Conservation (phyloP, 495 filamentous ascomycete species). For the Oidiodendron maius region DNA sequence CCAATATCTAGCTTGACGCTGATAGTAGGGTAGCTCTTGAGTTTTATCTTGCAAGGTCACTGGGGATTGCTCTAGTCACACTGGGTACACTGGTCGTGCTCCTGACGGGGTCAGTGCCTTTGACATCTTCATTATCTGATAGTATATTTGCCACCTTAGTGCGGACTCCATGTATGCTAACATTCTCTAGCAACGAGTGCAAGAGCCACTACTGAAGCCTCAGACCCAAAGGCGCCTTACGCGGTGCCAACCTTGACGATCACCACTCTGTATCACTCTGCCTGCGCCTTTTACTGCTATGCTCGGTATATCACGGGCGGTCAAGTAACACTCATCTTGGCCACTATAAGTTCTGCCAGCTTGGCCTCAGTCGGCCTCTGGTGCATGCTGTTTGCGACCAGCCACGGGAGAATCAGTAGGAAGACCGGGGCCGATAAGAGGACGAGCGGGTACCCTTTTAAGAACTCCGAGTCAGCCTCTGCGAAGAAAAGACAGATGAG, state of each 20-base stretch:
- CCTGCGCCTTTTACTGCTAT: slow-evolving; percentile 63
- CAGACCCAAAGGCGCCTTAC: slow-evolving; percentile 57
- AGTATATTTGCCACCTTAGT: slow-evolving; percentile 1
- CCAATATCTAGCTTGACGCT: not conserved
- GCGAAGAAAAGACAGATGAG: slow-evolving; percentile 46
- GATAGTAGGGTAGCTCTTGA: slow-evolving; percentile 47
- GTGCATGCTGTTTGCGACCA: slow-evolving; percentile 69
- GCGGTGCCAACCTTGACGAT: slow-evolving; percentile 61
- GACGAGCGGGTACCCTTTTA: slow-evolving; percentile 77
- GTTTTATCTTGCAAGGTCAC: slow-evolving; percentile 63
- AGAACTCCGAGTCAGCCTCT: slow-evolving; percentile 50
- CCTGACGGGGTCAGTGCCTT: slow-evolving; percentile 69
- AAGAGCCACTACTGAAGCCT: slow-evolving; percentile 34
- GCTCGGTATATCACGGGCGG: slow-evolving; percentile 49
- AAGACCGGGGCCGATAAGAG: slow-evolving; percentile 75
- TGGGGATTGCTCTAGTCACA: slow-evolving; percentile 61
- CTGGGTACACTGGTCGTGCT: slow-evolving; percentile 60
- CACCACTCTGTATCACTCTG: slow-evolving; percentile 57
- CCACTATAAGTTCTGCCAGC: slow-evolving; percentile 38
- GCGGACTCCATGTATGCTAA: not conserved
- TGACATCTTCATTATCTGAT: slow-evolving; percentile 39
- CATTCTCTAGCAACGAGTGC: slow-evolving; percentile 10
- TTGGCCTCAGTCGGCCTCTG: slow-evolving; percentile 62
- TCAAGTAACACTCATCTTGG: slow-evolving; percentile 49
- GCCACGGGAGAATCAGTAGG: slow-evolving; percentile 54